These are phyloP conservation scores for Funneliformis caledonium DNA, from an alignment of 371 early-diverging fungal genomes.

Conservation along the genomic window DNA sequence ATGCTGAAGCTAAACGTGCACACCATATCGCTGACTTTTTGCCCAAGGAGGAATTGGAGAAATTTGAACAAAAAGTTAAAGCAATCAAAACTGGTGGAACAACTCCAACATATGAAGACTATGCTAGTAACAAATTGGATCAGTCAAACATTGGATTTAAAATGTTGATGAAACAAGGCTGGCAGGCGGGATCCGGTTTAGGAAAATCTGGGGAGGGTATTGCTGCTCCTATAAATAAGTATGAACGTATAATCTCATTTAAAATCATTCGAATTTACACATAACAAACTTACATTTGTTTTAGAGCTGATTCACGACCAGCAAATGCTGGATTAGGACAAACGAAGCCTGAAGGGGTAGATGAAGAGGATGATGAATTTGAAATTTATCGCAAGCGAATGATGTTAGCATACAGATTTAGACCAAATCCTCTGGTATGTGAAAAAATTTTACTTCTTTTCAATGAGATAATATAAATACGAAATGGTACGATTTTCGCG, in stretches of 20 bases:
- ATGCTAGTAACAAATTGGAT: conserved; percentile 41
- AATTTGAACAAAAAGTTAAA: conserved; percentile 44
- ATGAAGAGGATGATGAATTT: conserved; percentile 47
- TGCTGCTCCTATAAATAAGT: conserved; percentile 44
- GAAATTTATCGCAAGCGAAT: conserved; percentile 47
- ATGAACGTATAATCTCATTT: conserved; percentile 11
- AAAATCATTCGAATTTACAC: background rate
- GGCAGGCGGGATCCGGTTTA: conserved; percentile 44
- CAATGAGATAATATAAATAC: background rate
- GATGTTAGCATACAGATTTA: conserved; percentile 48
- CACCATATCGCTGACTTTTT: conserved; percentile 46
- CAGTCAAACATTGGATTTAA: conserved; percentile 45
- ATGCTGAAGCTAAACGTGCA: conserved; percentile 43
- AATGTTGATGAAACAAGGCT: conserved; percentile 48
- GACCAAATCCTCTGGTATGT: conserved; percentile 49
- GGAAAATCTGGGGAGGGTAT: conserved; percentile 44
- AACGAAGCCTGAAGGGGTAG: conserved; percentile 43
- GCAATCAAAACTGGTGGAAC: conserved; percentile 42
- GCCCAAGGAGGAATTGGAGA: conserved; percentile 45
- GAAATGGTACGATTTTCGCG: background rate
- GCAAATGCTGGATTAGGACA: conserved; percentile 44
- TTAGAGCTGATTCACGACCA: conserved; percentile 40
- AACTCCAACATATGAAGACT: conserved; percentile 35
- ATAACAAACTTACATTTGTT: background rate
- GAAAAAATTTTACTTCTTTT: background rate